These are phyloP conservation scores for Verbascum thapsus DNA, from an alignment of 257 asterid species.

Conservation along the genomic window DNA sequence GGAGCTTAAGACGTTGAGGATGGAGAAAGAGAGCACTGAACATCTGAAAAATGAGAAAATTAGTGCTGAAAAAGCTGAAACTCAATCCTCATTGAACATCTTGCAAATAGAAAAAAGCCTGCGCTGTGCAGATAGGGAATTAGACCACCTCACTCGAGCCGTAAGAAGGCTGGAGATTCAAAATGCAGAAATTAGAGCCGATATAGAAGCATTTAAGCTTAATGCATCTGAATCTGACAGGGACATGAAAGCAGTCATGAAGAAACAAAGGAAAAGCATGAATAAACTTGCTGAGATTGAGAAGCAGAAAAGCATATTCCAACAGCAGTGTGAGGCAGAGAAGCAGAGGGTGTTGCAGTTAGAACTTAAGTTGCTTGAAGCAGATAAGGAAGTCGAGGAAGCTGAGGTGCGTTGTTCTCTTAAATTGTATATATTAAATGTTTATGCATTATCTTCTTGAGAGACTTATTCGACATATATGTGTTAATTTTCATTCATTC, in stretches of 20 bases:
- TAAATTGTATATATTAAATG: background rate
- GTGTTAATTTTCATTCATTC: background rate
- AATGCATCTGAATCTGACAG: constrained; percentile 20
- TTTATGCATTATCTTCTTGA: background rate
- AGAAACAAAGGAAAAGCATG: constrained; percentile 29
- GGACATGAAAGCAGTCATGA: constrained; percentile 17
- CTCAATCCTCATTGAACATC: constrained; percentile 13
- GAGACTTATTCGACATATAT: background rate
- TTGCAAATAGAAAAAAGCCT: constrained; percentile 24
- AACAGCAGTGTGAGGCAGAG: constrained; percentile 25
- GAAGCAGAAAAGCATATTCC: constrained; percentile 27
- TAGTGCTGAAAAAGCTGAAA: background rate
- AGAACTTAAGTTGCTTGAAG: constrained; percentile 30
- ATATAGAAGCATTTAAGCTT: constrained; percentile 30
- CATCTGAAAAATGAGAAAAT: background rate
- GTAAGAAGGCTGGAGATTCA: constrained; percentile 12
- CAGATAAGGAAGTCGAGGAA: constrained; percentile 27
- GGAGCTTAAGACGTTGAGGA: constrained; percentile 30
- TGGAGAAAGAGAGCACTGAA: constrained; percentile 7
- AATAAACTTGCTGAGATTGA: constrained; percentile 23
- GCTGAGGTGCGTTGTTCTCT: constrained; percentile 32
- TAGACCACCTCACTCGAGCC: background rate
- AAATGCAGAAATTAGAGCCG: constrained; percentile 27
- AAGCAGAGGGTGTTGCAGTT: constrained; percentile 29
- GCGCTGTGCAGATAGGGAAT: background rate